Conservation (phyloP, 306 rosid species). For the Malus sylvestris region DNA sequence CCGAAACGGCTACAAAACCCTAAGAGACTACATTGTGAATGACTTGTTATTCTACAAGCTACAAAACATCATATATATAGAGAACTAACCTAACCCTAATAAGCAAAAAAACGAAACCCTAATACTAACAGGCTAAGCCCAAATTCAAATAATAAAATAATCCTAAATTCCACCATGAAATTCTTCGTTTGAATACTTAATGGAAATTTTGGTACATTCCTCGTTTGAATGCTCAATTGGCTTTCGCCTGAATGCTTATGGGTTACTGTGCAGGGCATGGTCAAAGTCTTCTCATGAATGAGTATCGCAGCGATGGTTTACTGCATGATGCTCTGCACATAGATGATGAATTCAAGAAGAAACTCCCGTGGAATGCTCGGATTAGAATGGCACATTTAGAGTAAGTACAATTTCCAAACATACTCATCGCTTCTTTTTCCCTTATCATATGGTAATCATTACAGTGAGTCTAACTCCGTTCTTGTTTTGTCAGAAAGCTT, state of each 20-base stretch:
- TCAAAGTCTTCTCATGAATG: conserved; percentile 82
- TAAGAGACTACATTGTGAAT: no score
- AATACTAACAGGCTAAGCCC: no score
- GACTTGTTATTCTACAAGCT: no score
- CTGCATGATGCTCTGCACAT: conserved; percentile 74
- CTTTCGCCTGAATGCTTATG: conserved; percentile 23
- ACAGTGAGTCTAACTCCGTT: conserved; percentile 9
- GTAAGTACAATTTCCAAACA: conserved; percentile 41
- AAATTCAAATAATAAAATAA: no score
- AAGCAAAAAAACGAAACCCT: no score
- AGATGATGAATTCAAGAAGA: conserved; percentile 56
- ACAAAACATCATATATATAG: no score
- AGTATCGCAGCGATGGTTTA: conserved; percentile 74
- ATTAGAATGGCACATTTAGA: conserved; percentile 80
- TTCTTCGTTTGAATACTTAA: no score
- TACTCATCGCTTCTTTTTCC: neutral
- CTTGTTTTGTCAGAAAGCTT: conserved; percentile 3
- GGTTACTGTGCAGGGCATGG: conserved; percentile 97
- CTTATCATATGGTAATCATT: neutral
- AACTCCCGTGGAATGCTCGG: conserved; percentile 74
- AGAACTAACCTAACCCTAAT: no score
- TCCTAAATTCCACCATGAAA: no score
- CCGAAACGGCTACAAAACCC: no score
- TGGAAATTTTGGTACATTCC: no score
- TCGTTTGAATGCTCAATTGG: no score